Evolutionary conservation across 73 alveolate genomes (phyloP).

Genomic region (Paraurostyla sp.): DNA sequence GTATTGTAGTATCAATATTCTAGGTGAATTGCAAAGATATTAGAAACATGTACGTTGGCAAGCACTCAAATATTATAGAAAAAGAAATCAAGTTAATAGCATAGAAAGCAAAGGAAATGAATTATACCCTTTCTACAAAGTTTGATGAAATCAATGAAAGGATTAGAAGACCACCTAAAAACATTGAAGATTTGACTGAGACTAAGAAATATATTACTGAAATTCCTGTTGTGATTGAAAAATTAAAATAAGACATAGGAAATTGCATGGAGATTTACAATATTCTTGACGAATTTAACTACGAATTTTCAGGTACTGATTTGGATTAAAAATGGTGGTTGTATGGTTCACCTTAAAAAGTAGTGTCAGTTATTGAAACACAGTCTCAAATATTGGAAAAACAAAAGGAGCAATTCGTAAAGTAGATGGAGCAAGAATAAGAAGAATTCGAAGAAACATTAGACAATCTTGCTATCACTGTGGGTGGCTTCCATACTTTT

Average conservation of each 20-base stretch:
- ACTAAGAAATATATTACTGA: conserved; percentile 94
- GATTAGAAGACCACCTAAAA: conserved; percentile 93
- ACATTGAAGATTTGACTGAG: conserved; percentile 96
- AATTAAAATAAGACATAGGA: conserved; percentile 90
- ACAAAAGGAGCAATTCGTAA: conserved; percentile 91
- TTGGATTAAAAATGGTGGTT: conserved; percentile 95
- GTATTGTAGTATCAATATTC: conserved; percentile 94
- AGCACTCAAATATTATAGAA: conserved; percentile 90
- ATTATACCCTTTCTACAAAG: conserved; percentile 89
- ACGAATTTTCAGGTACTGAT: conserved; percentile 90
- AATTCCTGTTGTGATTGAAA: conserved; percentile 94
- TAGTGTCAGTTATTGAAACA: conserved; percentile 87
- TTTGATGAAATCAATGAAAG: conserved; percentile 95
- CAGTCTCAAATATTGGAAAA: conserved; percentile 94
- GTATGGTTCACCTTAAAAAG: conserved; percentile 96
- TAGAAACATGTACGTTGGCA: conserved; percentile 93
- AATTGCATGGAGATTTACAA: conserved; percentile 91
- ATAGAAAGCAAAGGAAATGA: conserved; percentile 94
- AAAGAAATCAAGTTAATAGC: conserved; percentile 94
- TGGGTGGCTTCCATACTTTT: conserved; percentile 92
- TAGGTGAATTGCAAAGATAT: conserved; percentile 96
- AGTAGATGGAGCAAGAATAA: conserved; percentile 93
- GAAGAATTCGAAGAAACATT: conserved; percentile 95
- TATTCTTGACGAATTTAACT: conserved; percentile 95
- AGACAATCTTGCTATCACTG: conserved; percentile 91